Conservation (phyloP, 2,329 filamentous ascomycete genomes). For the Colletotrichum echinochloae region DNA sequence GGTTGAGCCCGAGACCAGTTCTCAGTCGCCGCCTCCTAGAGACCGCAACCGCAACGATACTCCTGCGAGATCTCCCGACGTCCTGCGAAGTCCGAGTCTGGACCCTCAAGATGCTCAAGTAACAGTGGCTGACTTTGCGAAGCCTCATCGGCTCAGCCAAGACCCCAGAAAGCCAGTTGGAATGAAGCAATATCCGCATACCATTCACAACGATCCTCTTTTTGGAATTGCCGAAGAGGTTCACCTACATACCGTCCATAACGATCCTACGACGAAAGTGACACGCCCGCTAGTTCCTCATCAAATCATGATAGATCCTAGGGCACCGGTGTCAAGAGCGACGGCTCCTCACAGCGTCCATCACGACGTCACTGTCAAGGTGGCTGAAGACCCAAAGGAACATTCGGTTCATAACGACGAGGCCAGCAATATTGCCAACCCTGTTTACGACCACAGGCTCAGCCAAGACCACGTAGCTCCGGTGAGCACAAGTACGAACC, state of each 20-base stretch:
- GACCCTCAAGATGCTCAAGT: conserved; percentile 15
- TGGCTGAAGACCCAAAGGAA: conserved; percentile 3
- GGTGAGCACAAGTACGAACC: neutral
- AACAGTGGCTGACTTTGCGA: conserved; percentile 7
- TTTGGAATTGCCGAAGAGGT: conserved; percentile 29
- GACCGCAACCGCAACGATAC: conserved; percentile 22
- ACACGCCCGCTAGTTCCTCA: conserved; percentile 17
- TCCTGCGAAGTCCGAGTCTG: conserved; percentile 15
- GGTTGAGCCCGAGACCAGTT: neutral
- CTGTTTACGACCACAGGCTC: conserved; percentile 23
- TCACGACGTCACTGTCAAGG: conserved; percentile 7
- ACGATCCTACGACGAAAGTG: conserved; percentile 17
- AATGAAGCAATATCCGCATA: conserved; percentile 1
- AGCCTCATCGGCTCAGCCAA: conserved; percentile 25
- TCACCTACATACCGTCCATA: conserved; percentile 18
- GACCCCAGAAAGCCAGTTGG: conserved; percentile 19
- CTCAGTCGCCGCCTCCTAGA: neutral
- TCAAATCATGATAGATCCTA: conserved; percentile 19
- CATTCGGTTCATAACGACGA: conserved; percentile 24
- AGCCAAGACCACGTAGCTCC: conserved; percentile 16
- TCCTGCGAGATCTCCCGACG: conserved; percentile 30
- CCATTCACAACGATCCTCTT: conserved; percentile 22
- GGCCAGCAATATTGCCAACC: neutral
- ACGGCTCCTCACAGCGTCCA: conserved; percentile 15
- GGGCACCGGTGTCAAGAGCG: neutral